Conservation (phyloP, 257 asterid species). For the Rhazya stricta region DNA sequence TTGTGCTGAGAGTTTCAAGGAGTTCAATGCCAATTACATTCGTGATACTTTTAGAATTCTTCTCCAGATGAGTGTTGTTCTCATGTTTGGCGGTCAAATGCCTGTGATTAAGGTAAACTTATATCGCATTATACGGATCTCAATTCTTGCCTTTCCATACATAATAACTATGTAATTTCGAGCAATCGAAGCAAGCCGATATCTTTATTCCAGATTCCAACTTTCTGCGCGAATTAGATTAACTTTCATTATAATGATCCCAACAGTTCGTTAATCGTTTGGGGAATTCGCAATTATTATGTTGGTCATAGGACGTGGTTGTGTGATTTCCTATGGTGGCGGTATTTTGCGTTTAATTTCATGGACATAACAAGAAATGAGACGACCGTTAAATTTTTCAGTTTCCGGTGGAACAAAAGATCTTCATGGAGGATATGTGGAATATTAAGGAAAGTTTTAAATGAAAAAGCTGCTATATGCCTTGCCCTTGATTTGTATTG, state of each 20-base stretch:
- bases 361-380: background rate
- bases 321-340: background rate
- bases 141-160: background rate
- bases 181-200: background rate
- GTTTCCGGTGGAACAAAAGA: background rate
- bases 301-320: background rate
- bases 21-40: constrained; percentile 66
- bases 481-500: background rate
- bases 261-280: background rate
- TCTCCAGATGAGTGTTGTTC: constrained; percentile 81
- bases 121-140: background rate
- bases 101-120: constrained; percentile 64
- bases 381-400: background rate
- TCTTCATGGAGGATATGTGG: background rate
- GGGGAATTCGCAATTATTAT: background rate
- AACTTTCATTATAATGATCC: background rate
- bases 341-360: background rate
- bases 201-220: background rate
- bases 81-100: constrained; percentile 77
- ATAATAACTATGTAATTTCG: background rate
- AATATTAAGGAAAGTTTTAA: background rate
- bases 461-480: background rate
- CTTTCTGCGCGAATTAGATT: background rate
- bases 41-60: constrained; percentile 75
- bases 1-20: constrained; percentile 85